Conservation (phyloP, 208 protist genomes). For the Kentomonas sorsogonicus region DNA sequence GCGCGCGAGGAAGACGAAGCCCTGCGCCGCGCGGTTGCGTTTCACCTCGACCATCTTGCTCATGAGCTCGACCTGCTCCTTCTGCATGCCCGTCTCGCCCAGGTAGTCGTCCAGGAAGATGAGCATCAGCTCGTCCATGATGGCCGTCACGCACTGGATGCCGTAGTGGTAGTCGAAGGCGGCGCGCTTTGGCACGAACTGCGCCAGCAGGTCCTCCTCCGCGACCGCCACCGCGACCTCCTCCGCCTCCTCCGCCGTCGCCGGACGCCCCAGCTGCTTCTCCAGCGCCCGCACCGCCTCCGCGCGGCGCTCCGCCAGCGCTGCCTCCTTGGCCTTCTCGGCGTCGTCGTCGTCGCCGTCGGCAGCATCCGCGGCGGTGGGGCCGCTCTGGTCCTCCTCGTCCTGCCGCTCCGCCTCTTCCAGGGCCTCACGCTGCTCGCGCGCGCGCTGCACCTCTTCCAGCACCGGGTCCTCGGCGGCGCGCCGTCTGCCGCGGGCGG, state of each 20-base stretch:
- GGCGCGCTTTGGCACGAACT: slow-evolving; percentile 22
- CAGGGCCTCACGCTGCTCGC: not conserved
- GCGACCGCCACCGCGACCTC: slow-evolving; percentile 22
- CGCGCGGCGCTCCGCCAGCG: slow-evolving; percentile 3
- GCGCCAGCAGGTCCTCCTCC: slow-evolving; percentile 51
- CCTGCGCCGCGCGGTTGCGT: slow-evolving; percentile 74
- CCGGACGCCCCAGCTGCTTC: not conserved
- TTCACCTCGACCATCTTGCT: slow-evolving; percentile 90
- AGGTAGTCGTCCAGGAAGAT: slow-evolving; percentile 92
- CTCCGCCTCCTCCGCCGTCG: not conserved
- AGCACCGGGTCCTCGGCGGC: slow-evolving; percentile 19
- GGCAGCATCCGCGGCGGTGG: too few relatives aligned
- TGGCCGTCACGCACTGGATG: slow-evolving; percentile 52
- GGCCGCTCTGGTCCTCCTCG: too few relatives aligned
- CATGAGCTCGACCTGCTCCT: slow-evolving; percentile 89
- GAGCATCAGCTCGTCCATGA: slow-evolving; percentile 68
- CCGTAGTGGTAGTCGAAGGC: slow-evolving; percentile 72
- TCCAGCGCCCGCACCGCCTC: slow-evolving; percentile 11
- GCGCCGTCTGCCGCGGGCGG: slow-evolving; percentile 1
- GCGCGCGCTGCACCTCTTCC: slow-evolving; percentile 16
- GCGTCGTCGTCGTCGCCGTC: too few relatives aligned
- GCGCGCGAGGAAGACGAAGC: slow-evolving; percentile 77
- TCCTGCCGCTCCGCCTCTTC: slow-evolving; percentile 14
- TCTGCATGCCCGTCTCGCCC: slow-evolving; percentile 79
- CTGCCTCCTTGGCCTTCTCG: slow-evolving; percentile 11